phyloP scores from a whole-genome alignment of 176 grass and related monocot genomes.

The Aegilops speltoides region DNA sequence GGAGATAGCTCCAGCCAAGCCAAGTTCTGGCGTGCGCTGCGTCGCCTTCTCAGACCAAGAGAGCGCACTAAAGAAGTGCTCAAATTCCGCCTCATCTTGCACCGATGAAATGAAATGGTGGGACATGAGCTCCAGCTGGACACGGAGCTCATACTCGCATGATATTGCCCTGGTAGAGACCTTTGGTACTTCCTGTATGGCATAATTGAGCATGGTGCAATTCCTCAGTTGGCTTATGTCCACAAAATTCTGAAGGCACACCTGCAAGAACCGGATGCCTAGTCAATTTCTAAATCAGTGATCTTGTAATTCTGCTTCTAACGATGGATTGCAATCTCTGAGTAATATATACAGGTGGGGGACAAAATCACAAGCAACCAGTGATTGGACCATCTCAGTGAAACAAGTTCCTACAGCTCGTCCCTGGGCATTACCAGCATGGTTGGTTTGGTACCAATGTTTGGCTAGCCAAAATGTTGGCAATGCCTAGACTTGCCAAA shows the following conservation, averaged over 20 bases:
- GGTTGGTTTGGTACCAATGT: too few relatives aligned
- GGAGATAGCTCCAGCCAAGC: not conserved
- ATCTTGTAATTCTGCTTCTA: too few relatives aligned
- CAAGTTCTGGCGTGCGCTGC: conserved; percentile 17
- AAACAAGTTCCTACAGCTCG: not conserved
- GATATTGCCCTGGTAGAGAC: not conserved
- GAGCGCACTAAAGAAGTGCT: conserved; percentile 9
- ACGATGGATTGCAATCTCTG: too few relatives aligned
- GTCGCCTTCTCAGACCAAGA: conserved; percentile 5
- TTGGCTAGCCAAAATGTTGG: too few relatives aligned
- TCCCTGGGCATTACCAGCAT: not conserved
- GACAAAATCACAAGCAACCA: not conserved
- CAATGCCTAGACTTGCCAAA: too few relatives aligned
- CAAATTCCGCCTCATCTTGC: conserved; percentile 1
- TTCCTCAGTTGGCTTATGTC: not conserved
- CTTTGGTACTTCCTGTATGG: not conserved
- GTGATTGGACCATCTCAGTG: not conserved
- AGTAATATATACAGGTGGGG: too few relatives aligned
- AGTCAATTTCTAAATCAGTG: not conserved
- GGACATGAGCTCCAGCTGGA: conserved; percentile 27
- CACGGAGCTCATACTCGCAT: not conserved
- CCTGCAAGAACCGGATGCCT: conserved; percentile 11
- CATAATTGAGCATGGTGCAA: not conserved
- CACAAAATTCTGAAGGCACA: conserved; percentile 18
- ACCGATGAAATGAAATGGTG: conserved; percentile 40